These are phyloP conservation scores for Puccinia horiana DNA, from an alignment of 1,284 basidiomycete species.

Conservation along the genomic window DNA sequence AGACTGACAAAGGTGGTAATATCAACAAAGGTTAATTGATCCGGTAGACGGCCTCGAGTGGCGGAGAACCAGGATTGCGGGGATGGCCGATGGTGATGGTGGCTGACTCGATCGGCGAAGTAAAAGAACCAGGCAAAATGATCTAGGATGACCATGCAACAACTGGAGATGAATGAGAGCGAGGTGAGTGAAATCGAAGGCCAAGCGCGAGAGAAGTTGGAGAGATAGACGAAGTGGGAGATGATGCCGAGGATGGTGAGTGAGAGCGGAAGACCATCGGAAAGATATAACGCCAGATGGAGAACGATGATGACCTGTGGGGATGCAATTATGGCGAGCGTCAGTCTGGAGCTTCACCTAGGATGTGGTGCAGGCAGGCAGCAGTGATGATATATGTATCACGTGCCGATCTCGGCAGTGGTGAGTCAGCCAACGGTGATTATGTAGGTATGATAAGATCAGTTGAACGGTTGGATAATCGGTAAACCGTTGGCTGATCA, in stretches of 20 bases:
- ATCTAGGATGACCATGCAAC: conserved; percentile 76
- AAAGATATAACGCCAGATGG: conserved; percentile 17
- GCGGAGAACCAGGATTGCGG: not conserved
- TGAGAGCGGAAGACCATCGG: conserved; percentile 52
- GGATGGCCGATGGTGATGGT: conserved; percentile 2
- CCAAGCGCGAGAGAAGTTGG: conserved; percentile 81
- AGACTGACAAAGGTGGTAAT: conserved; percentile 73
- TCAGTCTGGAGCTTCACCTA: not conserved
- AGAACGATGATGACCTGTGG: conserved; percentile 7
- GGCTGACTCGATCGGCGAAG: conserved; percentile 66
- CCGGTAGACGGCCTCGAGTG: not conserved
- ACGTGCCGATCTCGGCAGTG: not conserved
- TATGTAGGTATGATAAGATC: conserved; percentile 62
- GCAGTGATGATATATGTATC: conserved; percentile 65
- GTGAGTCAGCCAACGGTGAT: conserved; percentile 64
- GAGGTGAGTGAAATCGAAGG: conserved; percentile 86
- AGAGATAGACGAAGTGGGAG: conserved; percentile 80
- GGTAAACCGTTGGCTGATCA: not conserved
- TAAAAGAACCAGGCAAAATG: conserved; percentile 95
- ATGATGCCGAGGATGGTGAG: conserved; percentile 74
- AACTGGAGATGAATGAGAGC: conserved; percentile 76
- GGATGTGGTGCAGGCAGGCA: conserved; percentile 73
- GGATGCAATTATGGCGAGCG: not conserved
- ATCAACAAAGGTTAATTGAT: conserved; percentile 73
- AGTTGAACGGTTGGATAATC: not conserved